Base-by-base conservation (phyloP, 306 rosid genomes). In the Cercis canadensis region DNA sequence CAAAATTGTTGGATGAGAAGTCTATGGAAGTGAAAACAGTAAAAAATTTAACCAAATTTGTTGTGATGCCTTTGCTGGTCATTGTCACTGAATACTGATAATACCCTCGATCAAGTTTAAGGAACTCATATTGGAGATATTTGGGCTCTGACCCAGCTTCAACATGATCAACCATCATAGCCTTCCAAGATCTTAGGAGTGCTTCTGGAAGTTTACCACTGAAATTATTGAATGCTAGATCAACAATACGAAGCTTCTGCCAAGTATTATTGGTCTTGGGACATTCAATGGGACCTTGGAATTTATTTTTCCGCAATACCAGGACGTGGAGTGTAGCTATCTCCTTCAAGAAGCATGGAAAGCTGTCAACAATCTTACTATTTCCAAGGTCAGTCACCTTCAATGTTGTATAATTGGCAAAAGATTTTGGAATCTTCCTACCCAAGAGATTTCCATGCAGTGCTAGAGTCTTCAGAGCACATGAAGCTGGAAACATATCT, bases 381-480 rank as follows among this genome's bases (percentile, higher is more conserved):
- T 50, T 5, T 14, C 84, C 94, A 11, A 82, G 51, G 70, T 86
- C 57, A 0, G 86, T 5, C 19, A 82, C 77, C 33, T 86, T 80
- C 10, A 84, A 12, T 5, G 0, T 0, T 5, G 11, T 1, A 52
- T 88, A 88, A 1, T 68, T 62, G 5, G 50, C 75, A 40, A 86
- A 74, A 52, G 90, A 83, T 52, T 57, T 51, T 34, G 94, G 90
- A 46, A 88, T 46, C n/a, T 14, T 4, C 5, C 89, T 89, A 8
- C 13, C 19, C 0, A 88, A 18, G 0, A 0, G 2, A 70, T 88
- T 88, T 32, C 32, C 62, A 6, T 43, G 61, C 34, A 88, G 75
- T 58, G 73, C 82, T 5, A 85, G 62, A 67, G 90, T 88, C 52
- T 32, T 37, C 8, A 83, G 21, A 34, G 0, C 36, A 62, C 90